Percentiles rank a stretch among this genome's conserved stretches.
These are phyloP conservation scores for Colletotrichum plurivorum DNA, from an alignment of 2,329 filamentous ascomycete genomes.

Conservation along the genomic window DNA sequence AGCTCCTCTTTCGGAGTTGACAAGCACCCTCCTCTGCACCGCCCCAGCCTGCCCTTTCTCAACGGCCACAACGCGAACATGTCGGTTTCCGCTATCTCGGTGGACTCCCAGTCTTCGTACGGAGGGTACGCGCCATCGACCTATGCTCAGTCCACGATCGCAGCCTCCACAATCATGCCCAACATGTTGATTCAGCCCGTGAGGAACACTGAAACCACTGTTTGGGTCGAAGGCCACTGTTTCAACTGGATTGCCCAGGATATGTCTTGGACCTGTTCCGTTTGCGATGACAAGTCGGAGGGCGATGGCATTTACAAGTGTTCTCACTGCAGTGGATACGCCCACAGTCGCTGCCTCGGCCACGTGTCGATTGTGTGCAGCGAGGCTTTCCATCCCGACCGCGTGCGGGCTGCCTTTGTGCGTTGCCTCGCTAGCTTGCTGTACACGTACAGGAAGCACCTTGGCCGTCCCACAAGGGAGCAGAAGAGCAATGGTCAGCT, in stretches of 20 bases:
- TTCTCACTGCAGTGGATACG: conserved; percentile 71
- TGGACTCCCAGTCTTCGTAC: conserved; percentile 79
- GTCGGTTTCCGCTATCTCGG: conserved; percentile 71
- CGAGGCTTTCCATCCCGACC: conserved; percentile 72
- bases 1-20: conserved; percentile 95
- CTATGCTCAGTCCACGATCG: conserved; percentile 88
- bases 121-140: conserved; percentile 85
- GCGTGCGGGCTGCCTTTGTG: conserved; percentile 74
- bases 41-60: conserved; percentile 82
- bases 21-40: conserved; percentile 75
- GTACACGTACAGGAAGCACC: conserved; percentile 76
- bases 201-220: conserved; percentile 81
- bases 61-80: conserved; percentile 73
- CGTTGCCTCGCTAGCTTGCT: conserved; percentile 76
- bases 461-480: conserved; percentile 71
- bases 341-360: conserved; percentile 73
- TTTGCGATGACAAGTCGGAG: conserved; percentile 82
- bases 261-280: conserved; percentile 72
- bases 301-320: conserved; percentile 83
- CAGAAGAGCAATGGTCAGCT: conserved; percentile 73
- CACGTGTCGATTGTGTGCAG: conserved; percentile 76
- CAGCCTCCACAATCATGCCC: conserved; percentile 89
- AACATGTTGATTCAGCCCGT: conserved; percentile 86
- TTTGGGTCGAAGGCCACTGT: conserved; percentile 90
- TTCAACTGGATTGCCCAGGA: conserved; percentile 77